phyloP scores from a whole-genome alignment of 2,329 filamentous ascomycete species.

The Alternaria conjuncta region DNA sequence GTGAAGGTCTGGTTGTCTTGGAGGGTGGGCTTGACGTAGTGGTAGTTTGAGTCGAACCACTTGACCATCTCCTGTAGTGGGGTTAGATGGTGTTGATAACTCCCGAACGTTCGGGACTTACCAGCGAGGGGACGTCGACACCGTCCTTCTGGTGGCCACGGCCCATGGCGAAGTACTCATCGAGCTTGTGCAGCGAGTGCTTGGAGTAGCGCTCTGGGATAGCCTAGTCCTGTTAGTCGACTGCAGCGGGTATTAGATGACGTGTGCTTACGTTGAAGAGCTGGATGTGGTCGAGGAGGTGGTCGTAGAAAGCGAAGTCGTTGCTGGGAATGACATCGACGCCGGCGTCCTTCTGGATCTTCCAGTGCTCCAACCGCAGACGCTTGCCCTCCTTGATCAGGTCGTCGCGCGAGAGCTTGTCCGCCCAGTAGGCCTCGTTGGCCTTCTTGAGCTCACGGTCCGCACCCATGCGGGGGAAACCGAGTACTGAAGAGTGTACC shows the following conservation, averaged over 20 bases:
- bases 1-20: slow-evolving; percentile 97
- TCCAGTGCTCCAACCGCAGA: slow-evolving; percentile 96
- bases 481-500: slow-evolving; percentile 76
- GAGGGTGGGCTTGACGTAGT: slow-evolving; percentile 99
- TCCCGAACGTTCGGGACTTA: slow-evolving; percentile 43
- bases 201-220: slow-evolving; percentile 92
- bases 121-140: slow-evolving; percentile 87
- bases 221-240: slow-evolving; percentile 62
- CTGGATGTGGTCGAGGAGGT: slow-evolving; percentile 97
- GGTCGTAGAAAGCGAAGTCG: slow-evolving; percentile 99
- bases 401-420: slow-evolving; percentile 90
- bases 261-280: slow-evolving; percentile 80
- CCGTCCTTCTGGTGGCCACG: slow-evolving; percentile 96
- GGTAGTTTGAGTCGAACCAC: slow-evolving; percentile 99
- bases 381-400: slow-evolving; percentile 95
- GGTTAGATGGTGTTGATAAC: slow-evolving; percentile 28
- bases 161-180: slow-evolving; percentile 99
- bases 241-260: background rate
- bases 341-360: slow-evolving; percentile 98
- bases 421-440: slow-evolving; percentile 96
- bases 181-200: slow-evolving; percentile 83
- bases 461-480: slow-evolving; percentile 98
- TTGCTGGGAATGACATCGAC: slow-evolving; percentile 99
- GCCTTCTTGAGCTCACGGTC: slow-evolving; percentile 99
- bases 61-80: slow-evolving; percentile 88